Evolutionary conservation across 306 rosid genomes (phyloP).

Genomic region (Trifolium subterraneum): DNA sequence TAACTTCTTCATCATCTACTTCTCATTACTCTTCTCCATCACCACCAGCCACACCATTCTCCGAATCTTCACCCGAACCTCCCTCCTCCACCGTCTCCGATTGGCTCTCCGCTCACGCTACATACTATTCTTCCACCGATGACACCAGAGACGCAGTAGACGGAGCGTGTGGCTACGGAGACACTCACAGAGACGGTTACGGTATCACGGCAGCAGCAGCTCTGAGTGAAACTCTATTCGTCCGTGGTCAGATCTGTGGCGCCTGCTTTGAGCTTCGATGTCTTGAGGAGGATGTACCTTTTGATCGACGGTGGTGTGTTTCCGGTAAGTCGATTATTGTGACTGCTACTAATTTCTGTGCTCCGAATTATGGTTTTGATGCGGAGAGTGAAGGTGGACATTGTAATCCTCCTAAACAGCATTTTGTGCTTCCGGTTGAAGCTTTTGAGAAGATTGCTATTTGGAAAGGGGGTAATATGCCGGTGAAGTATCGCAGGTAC

Average conservation of each 20-base stretch:
- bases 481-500: slow-evolving; percentile 86
- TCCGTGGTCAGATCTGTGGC: slow-evolving; percentile 96
- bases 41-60: slow-evolving; percentile 42
- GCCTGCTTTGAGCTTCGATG: slow-evolving; percentile 84
- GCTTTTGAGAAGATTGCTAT: slow-evolving; percentile 93
- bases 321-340: slow-evolving; percentile 66
- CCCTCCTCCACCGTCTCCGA: slow-evolving; percentile 47
- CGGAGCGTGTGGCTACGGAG: slow-evolving; percentile 91
- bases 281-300: slow-evolving; percentile 49
- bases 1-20: slow-evolving; percentile 35
- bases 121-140: slow-evolving; percentile 70
- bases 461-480: slow-evolving; percentile 89
- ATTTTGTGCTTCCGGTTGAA: slow-evolving; percentile 78
- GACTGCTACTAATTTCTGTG: slow-evolving; percentile 81
- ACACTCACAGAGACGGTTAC: slow-evolving; percentile 56
- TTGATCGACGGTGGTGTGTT: slow-evolving; percentile 86
- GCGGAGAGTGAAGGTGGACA: slow-evolving; percentile 70
- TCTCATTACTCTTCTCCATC: slow-evolving; percentile 53
- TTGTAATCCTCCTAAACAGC: slow-evolving; percentile 89
- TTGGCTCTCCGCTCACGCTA: slow-evolving; percentile 83
- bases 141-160: slow-evolving; percentile 56
- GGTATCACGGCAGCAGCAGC: slow-evolving; percentile 69
- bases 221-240: slow-evolving; percentile 69
- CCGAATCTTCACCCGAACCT: slow-evolving; percentile 10
- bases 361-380: slow-evolving; percentile 82